Conservation (phyloP, 352 stramenopile species). For the Globisporangium polare region DNA sequence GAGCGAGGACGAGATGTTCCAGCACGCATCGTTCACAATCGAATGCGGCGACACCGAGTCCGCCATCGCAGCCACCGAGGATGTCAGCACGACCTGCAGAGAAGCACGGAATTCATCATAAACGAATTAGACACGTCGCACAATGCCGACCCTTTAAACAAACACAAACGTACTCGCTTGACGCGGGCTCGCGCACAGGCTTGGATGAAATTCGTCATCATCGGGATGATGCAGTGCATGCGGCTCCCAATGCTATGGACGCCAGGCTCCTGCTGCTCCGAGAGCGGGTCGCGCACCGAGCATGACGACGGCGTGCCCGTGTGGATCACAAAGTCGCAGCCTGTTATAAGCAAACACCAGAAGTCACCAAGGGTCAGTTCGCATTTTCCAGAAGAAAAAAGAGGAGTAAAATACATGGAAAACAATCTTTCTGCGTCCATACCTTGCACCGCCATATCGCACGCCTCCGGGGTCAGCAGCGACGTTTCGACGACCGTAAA, state of each 20-base stretch:
- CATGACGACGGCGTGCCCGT: slow-evolving; percentile 84
- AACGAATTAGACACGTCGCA: background rate
- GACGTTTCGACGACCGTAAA: slow-evolving; percentile 87
- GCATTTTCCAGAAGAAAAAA: slow-evolving; percentile 1
- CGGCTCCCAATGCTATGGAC: slow-evolving; percentile 87
- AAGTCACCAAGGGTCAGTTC: background rate
- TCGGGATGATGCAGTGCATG: slow-evolving; percentile 90
- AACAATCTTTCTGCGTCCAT: background rate
- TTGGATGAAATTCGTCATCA: slow-evolving; percentile 92
- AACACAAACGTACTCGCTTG: slow-evolving; percentile 42
- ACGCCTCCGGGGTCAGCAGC: slow-evolving; percentile 82
- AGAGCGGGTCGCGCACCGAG: slow-evolving; percentile 81
- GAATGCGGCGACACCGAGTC: slow-evolving; percentile 71
- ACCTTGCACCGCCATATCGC: slow-evolving; percentile 83
- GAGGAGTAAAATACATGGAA: slow-evolving; percentile 2
- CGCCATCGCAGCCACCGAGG: slow-evolving; percentile 82
- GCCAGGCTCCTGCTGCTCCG: slow-evolving; percentile 78
- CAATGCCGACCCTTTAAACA: background rate
- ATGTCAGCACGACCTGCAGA: slow-evolving; percentile 69
- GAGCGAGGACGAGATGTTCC: slow-evolving; percentile 81
- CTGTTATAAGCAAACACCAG: background rate
- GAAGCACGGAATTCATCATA: background rate
- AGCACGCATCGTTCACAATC: slow-evolving; percentile 82
- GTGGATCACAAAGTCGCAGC: slow-evolving; percentile 88
- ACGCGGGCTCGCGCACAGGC: slow-evolving; percentile 74